A percentile compares a stretch with the other conserved stretches of the same genome.
phyloP scores from a whole-genome alignment of 805 yeast genomes.

The Phaffomyces antillensis region DNA sequence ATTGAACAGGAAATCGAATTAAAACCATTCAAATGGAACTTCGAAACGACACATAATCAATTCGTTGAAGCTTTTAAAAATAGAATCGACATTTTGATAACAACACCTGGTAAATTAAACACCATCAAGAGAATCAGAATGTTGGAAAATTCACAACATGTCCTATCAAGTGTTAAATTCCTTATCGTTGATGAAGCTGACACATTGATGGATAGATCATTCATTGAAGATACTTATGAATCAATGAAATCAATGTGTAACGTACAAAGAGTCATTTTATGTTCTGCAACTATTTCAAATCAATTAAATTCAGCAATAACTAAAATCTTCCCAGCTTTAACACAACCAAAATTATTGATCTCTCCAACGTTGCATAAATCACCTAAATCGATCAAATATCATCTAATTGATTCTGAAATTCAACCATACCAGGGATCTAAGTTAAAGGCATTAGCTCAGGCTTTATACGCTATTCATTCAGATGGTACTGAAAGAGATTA shows the following conservation, averaged over 20 bases:
- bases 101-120: conserved; percentile 74
- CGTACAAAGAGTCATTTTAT: conserved; percentile 60
- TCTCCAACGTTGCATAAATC: conserved; percentile 78
- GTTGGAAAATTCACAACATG: conserved; percentile 32
- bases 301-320: conserved; percentile 59
- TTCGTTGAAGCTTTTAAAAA: conserved; percentile 40
- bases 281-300: conserved; percentile 87
- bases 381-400: conserved; percentile 68
- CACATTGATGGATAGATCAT: conserved; percentile 77
- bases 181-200: conserved; percentile 92
- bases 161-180: conserved; percentile 42
- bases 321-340: conserved; percentile 51
- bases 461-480: conserved; percentile 73
- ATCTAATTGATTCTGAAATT: conserved; percentile 66
- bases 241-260: conserved; percentile 45
- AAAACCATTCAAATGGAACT: conserved; percentile 53
- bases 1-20: conserved; percentile 32
- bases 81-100: conserved; percentile 71
- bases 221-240: conserved; percentile 56
- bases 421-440: conserved; percentile 83
- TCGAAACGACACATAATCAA: conserved; percentile 46
- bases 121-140: conserved; percentile 29
- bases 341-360: conserved; percentile 47
- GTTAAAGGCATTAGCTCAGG: conserved; percentile 80
- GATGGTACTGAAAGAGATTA: conserved; percentile 75